phyloP scores from a whole-genome alignment of 257 asterid species.

The Solanum rostratum region DNA sequence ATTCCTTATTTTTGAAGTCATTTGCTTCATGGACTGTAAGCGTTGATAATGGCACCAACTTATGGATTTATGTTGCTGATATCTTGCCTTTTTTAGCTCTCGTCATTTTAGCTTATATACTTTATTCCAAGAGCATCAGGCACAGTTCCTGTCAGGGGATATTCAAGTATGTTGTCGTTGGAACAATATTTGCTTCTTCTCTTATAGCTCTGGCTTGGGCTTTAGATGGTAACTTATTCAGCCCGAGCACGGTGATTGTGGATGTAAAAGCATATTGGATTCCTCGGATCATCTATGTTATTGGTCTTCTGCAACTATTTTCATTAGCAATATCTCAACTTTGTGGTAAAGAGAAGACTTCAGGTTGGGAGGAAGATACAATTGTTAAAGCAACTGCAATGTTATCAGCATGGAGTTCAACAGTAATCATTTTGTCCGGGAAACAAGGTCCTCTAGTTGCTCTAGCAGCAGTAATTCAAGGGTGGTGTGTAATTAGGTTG shows the following conservation, averaged over 20 bases:
- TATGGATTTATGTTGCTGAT: constrained; percentile 45
- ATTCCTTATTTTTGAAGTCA: constrained; percentile 21
- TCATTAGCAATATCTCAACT: constrained; percentile 27
- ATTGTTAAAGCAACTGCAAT: constrained; percentile 42
- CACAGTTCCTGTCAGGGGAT: constrained; percentile 34
- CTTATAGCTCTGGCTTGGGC: constrained; percentile 38
- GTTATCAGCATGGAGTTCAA: constrained; percentile 73
- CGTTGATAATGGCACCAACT: constrained; percentile 29
- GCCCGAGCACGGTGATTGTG: constrained; percentile 16
- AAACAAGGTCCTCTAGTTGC: constrained; percentile 83
- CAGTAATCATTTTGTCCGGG: constrained; percentile 67
- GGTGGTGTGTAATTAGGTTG: constrained; percentile 67
- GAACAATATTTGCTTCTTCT: constrained; percentile 35
- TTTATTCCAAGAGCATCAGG: constrained; percentile 32
- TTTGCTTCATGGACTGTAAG: constrained; percentile 46
- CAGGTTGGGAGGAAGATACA: constrained; percentile 28
- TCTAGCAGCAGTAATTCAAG: constrained; percentile 60
- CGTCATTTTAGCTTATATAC: constrained; percentile 36
- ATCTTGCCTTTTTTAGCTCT: constrained; percentile 52
- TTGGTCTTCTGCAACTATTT: constrained; percentile 58
- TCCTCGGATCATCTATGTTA: constrained; percentile 61
- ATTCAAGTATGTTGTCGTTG: constrained; percentile 41
- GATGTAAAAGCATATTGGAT: constrained; percentile 35
- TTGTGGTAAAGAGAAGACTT: constrained; percentile 15
- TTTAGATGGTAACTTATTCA: constrained; percentile 9